Base-by-base conservation (phyloP, 1,284 basidiomycete genomes). In the Bondarzewia mesenterica region DNA sequence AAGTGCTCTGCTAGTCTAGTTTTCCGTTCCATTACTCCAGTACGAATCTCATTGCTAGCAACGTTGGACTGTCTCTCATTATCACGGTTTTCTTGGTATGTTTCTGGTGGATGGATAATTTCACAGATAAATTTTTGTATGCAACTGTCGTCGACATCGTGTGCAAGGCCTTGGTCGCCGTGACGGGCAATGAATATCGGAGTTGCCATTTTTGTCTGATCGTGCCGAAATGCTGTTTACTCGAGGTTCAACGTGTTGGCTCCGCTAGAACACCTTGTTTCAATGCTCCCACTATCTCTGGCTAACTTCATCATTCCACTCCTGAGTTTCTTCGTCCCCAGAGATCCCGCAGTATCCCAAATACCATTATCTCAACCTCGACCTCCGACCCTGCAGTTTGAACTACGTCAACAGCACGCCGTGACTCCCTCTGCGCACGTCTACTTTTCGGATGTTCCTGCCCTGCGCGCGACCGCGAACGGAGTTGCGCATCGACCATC, bases 371-470 rank as follows among this genome's bases (percentile, higher is more conserved):
- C n/a, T n/a, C 10, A n/a, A 22, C 29, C 44, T 12, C 20, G 10
- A 15, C 51, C 46, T 26, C 54, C 44, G 54, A 54, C 48, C 42
- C 63, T 82, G 4, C 64, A 63, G 16, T 84, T 87, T 55, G 73
- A 82, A 57, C 69, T 87, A 46, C 75, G 85, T 42, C 85, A 89
- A 59, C 60, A 77, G 20, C 85, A 89, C 58, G 77, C 78, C 5
- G 68, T 78, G 5, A 77, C 81, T 6, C 47, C 70, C 12, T 66
- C 70, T 32, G 73, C 74, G n/a, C 75, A 63, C 29, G 72, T 88
- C 46, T 59, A 82, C 42, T 84, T 88, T 60, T 67, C 77, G 12
- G 80, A 88, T 57, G 64, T 79, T 27, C 57, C 58, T 42, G 57
- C 58, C 56, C 61, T 50, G 54, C 63, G 51, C 59, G 38, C 48